Evolutionary conservation across 306 rosid species (phyloP).

Genomic region (Glycine latifolia): DNA sequence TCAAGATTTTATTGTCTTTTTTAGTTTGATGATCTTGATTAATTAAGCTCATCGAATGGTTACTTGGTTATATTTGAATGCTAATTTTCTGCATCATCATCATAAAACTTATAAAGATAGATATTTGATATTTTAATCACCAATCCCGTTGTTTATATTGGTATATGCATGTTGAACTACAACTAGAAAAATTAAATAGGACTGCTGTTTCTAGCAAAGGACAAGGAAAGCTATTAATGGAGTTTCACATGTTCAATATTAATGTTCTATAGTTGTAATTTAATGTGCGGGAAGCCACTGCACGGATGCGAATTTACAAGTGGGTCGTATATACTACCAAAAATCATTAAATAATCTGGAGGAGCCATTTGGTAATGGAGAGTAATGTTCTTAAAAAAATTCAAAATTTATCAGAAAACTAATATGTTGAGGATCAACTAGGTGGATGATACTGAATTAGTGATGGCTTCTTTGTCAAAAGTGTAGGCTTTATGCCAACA

Average conservation of each 20-base stretch:
- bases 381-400: too few species aligned
- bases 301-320: slow-evolving; percentile 19
- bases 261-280: background rate
- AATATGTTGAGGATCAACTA: slow-evolving; percentile 6
- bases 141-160: background rate
- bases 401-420: too few species aligned
- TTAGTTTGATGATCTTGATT: background rate
- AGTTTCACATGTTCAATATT: slow-evolving; percentile 36
- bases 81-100: background rate
- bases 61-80: background rate
- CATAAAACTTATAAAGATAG: background rate
- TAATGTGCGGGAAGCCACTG: background rate
- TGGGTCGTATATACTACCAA: background rate
- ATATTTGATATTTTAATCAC: background rate
- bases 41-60: background rate
- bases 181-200: background rate
- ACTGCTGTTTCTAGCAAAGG: background rate
- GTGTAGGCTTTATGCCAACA: slow-evolving; percentile 48
- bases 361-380: slow-evolving; percentile 12
- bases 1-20: background rate
- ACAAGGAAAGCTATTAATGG: slow-evolving; percentile 42
- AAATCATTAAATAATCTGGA: slow-evolving; percentile 18
- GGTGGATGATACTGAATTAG: background rate
- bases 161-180: background rate
- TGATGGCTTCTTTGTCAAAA: slow-evolving; percentile 48